Conservation (phyloP, 192 early-diverging fungal genomes). For the Thamnidium elegans region DNA sequence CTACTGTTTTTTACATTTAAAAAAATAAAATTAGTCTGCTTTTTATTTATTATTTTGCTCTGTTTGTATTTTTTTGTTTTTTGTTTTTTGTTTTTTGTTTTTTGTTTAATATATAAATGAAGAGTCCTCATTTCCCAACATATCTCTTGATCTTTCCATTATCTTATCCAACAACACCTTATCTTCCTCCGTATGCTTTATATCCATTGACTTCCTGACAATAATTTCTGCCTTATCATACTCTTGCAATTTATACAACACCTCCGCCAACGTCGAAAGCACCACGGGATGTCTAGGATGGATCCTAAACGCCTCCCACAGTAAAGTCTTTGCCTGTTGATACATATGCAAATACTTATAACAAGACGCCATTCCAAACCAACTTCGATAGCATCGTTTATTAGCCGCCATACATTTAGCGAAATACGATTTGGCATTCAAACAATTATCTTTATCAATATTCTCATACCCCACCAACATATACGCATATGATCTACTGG, state of each 20-base stretch:
- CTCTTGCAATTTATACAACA: constrained; percentile 15
- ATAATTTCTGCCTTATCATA: constrained; percentile 4
- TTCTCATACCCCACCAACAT: constrained; percentile 28
- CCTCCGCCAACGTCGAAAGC: constrained; percentile 25
- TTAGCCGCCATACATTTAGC: constrained; percentile 27
- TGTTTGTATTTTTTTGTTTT: too few relatives aligned
- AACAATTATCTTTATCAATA: constrained; percentile 23
- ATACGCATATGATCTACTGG: constrained; percentile 25
- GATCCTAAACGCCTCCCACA: constrained; percentile 25
- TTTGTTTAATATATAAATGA: too few relatives aligned
- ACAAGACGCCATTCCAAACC: constrained; percentile 27
- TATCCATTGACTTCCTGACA: too few relatives aligned
- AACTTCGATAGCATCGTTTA: constrained; percentile 21
- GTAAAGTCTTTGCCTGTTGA: constrained; percentile 6
- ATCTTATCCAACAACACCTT: too few relatives aligned
- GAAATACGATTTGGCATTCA: constrained; percentile 28
- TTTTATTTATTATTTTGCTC: too few relatives aligned
- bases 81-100: too few relatives aligned
- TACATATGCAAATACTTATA: constrained; percentile 15
- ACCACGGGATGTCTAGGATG: constrained; percentile 29
- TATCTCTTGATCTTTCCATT: too few relatives aligned
- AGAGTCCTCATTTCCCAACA: too few relatives aligned
- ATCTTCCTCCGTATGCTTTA: too few relatives aligned
- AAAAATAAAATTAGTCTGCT: too few relatives aligned
- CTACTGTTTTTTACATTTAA: too few relatives aligned